Conservation (phyloP, 139 green algal genomes). For the Chlorella sp. region DNA sequence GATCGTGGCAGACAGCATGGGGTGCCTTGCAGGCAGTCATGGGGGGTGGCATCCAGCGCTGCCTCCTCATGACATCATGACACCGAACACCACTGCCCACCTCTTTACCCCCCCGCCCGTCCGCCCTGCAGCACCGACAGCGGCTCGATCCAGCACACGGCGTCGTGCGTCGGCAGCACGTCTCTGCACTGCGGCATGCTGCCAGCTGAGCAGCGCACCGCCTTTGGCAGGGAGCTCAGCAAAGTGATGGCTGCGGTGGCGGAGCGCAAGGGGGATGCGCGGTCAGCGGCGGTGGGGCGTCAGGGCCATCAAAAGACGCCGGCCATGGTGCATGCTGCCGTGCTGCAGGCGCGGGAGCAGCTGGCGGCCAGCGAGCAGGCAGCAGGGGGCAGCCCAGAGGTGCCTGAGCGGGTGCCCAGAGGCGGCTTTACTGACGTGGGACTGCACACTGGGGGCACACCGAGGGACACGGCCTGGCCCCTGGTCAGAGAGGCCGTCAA, state of each 20-base stretch:
- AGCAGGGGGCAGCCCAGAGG: background rate
- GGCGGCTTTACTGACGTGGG: slow-evolving; percentile 52
- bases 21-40: background rate
- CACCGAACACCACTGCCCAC: background rate
- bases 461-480: slow-evolving; percentile 40
- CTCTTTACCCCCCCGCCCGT: no score
- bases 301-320: slow-evolving; percentile 40
- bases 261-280: background rate
- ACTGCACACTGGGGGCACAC: slow-evolving; percentile 36
- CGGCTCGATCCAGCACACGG: slow-evolving; percentile 5
- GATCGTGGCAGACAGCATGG: background rate
- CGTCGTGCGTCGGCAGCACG: background rate
- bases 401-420: background rate
- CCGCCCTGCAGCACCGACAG: background rate
- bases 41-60: background rate
- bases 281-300: background rate
- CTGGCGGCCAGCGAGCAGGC: background rate
- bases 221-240: background rate
- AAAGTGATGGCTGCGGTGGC: background rate
- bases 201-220: background rate
- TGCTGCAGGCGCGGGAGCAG: slow-evolving; percentile 10
- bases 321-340: background rate
- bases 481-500: slow-evolving; percentile 39
- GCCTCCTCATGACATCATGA: background rate
- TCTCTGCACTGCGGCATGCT: slow-evolving; percentile 9